phyloP scores from a whole-genome alignment of 1,139 yeast species.

The Yamadazyma spencermartinsiae region DNA sequence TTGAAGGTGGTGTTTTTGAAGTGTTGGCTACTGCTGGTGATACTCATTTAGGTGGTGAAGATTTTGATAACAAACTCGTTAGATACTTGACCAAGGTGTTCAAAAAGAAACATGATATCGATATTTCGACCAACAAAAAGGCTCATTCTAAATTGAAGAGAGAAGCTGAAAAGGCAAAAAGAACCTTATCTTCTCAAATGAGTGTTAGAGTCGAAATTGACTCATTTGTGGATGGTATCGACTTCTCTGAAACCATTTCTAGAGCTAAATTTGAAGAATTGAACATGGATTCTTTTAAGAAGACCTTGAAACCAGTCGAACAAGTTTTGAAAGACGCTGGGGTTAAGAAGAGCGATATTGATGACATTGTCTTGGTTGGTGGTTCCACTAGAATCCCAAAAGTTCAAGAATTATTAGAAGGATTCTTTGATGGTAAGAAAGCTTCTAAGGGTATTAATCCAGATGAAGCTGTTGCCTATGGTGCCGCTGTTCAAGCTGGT shows the following conservation, averaged over 20 bases:
- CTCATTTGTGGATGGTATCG: conserved; percentile 93
- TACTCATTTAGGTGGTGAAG: conserved; percentile 79
- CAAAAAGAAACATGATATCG: conserved; percentile 86
- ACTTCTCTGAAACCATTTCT: conserved; percentile 86
- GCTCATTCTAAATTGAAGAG: conserved; percentile 90
- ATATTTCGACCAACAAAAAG: conserved; percentile 70
- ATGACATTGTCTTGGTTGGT: conserved; percentile 93
- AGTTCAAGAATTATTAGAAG: conserved; percentile 87
- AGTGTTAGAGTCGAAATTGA: conserved; percentile 91
- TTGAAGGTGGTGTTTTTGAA: conserved; percentile 55
- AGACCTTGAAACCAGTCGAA: conserved; percentile 90
- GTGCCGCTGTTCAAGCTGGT: conserved; percentile 83
- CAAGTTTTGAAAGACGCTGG: conserved; percentile 89
- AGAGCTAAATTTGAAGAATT: conserved; percentile 96
- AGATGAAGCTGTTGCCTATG: conserved; percentile 64
- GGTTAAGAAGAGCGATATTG: conserved; percentile 77
- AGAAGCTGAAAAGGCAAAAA: conserved; percentile 96
- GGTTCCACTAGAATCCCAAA: conserved; percentile 98
- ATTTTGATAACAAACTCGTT: conserved; percentile 87
- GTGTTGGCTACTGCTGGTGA: conserved; percentile 56
- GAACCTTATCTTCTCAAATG: conserved; percentile 89
- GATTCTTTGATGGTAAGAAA: conserved; percentile 87
- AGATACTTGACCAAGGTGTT: conserved; percentile 81
- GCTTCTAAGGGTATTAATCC: conserved; percentile 96
- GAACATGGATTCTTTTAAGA: conserved; percentile 82